phyloP scores from a whole-genome alignment of 305 asterid species.

The Fraxinus baroniana region DNA sequence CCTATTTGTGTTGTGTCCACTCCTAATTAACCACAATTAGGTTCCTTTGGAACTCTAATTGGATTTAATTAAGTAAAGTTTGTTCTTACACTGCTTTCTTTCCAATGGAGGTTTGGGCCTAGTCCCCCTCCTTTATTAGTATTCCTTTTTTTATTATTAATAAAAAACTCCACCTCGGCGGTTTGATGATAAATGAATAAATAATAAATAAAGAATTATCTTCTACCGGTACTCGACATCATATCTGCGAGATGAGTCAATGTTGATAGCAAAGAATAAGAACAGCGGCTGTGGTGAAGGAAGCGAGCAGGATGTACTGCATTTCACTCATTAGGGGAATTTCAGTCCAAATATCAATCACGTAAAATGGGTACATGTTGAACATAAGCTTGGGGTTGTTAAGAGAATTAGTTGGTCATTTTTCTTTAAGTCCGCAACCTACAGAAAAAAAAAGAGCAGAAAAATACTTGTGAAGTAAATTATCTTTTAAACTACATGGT shows the following conservation, averaged over 20 bases:
- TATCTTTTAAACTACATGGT: neutral
- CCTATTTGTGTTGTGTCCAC: neutral
- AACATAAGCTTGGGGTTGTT: neutral
- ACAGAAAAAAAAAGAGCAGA: neutral
- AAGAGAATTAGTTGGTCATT: neutral
- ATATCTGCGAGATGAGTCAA: neutral
- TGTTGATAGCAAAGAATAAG: neutral
- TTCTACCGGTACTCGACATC: neutral
- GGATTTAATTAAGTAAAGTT: neutral
- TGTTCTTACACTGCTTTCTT: neutral
- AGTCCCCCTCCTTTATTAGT: neutral
- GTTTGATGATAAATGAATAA: too few species aligned
- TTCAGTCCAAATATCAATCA: neutral
- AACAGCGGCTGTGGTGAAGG: neutral
- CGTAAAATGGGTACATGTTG: neutral
- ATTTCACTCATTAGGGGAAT: neutral
- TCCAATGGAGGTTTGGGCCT: neutral
- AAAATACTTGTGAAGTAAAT: neutral
- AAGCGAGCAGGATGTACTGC: neutral
- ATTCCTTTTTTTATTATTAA: neutral
- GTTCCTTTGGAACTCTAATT: neutral
- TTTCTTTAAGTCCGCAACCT: neutral
- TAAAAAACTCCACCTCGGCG: neutral
- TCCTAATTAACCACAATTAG: neutral
- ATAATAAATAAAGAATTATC: too few species aligned